These are phyloP conservation scores for Hsuehochloa calcarea DNA, from an alignment of 176 grass and related monocot genomes.

Conservation along the genomic window DNA sequence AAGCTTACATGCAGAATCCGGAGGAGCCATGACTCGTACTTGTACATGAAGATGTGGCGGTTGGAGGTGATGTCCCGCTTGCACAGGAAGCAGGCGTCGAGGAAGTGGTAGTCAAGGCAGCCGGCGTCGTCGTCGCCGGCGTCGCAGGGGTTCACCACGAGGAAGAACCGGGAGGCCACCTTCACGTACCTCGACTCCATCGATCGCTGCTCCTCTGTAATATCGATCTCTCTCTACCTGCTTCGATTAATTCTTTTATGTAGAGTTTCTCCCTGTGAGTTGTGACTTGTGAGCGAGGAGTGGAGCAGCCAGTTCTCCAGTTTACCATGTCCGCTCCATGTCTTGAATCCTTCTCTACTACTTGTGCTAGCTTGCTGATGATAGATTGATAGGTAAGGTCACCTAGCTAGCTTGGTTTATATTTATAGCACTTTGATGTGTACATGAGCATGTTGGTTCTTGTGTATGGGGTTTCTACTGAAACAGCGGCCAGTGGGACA, in stretches of 20 bases:
- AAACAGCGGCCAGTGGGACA: no score
- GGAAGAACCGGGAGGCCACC: constrained; percentile 35
- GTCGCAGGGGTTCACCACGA: not conserved
- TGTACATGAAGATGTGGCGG: constrained; percentile 70
- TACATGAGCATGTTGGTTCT: no score
- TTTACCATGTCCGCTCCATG: no score
- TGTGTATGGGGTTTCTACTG: no score
- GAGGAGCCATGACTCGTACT: constrained; percentile 19
- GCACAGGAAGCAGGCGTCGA: constrained; percentile 66
- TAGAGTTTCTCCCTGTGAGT: not conserved
- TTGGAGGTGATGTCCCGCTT: constrained; percentile 40
- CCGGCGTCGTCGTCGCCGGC: rapidly evolving
- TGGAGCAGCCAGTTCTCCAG: no score
- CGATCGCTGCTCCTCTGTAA: no score
- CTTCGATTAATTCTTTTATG: not conserved
- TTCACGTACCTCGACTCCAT: constrained; percentile 32
- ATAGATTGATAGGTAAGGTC: no score
- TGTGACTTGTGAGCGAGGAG: not conserved
- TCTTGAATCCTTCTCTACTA: no score
- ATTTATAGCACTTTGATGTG: no score
- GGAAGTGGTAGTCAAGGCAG: constrained; percentile 24
- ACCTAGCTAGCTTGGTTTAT: no score
- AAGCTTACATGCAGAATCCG: no score
- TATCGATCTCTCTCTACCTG: not conserved
- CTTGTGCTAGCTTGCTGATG: no score